A percentile compares a stretch with the other conserved stretches of the same genome.
These are phyloP conservation scores for Carex parvula DNA, from an alignment of 176 grass and related monocot species.

Conservation along the genomic window DNA sequence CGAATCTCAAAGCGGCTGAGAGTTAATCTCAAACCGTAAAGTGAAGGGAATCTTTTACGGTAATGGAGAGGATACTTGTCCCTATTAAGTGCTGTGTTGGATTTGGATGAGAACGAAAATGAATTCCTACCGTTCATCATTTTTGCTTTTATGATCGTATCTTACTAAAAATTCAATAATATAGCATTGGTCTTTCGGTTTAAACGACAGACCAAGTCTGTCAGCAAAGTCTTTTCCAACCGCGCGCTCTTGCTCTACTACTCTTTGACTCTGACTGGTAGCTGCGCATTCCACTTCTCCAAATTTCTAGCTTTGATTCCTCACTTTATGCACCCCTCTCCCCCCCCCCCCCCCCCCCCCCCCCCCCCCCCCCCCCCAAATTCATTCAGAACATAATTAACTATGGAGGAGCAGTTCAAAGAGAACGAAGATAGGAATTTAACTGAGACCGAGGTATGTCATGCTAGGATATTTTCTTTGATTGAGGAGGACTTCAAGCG, in stretches of 20 bases:
- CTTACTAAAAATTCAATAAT: not conserved
- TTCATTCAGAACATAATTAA: not conserved
- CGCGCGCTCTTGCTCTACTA: not conserved
- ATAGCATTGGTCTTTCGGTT: not conserved
- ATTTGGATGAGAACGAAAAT: too few relatives aligned
- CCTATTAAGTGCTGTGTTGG: too few relatives aligned
- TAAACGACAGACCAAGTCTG: slow-evolving; percentile 13
- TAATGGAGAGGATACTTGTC: too few relatives aligned
- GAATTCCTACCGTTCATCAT: too few relatives aligned
- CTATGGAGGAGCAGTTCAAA: slow-evolving; percentile 17
- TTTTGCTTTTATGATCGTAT: not conserved
- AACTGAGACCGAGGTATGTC: slow-evolving; percentile 14
- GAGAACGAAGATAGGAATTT: not conserved
- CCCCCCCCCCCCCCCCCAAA: not conserved
- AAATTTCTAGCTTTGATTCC: not conserved
- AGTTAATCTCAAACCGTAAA: too few relatives aligned
- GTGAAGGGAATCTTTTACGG: too few relatives aligned
- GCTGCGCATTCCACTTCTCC: not conserved
- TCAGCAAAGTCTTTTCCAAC: not conserved
- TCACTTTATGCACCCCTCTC: not conserved
- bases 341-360: too few relatives aligned
- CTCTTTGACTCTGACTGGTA: slow-evolving; percentile 29
- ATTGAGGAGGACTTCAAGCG: slow-evolving; percentile 18
- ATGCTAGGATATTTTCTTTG: slow-evolving; percentile 9
- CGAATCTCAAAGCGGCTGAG: too few relatives aligned